These are phyloP conservation scores for Mallotus nudiflorus DNA, from an alignment of 345 rosid species.

Conservation along the genomic window DNA sequence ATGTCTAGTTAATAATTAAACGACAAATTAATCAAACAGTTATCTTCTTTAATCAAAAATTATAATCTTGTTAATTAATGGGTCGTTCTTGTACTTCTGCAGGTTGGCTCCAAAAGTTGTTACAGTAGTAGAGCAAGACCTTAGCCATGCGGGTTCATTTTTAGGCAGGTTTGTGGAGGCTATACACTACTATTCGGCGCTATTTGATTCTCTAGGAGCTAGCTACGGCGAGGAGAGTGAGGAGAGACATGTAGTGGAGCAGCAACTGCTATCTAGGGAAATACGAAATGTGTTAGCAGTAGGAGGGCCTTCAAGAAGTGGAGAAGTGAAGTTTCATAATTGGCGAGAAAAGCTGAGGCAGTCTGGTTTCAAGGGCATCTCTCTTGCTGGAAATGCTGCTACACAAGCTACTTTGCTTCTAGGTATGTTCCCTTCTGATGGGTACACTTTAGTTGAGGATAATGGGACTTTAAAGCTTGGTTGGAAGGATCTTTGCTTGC, in stretches of 20 bases:
- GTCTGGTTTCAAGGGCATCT: conserved; percentile 78
- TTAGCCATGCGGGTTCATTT: conserved; percentile 91
- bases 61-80: background rate
- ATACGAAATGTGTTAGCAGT: conserved; percentile 82
- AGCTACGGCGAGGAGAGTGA: conserved; percentile 97
- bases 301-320: conserved; percentile 79
- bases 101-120: conserved; percentile 96
- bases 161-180: conserved; percentile 96
- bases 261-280: conserved; percentile 87
- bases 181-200: conserved; percentile 93
- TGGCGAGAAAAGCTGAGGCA: conserved; percentile 95
- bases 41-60: no score
- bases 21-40: no score
- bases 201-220: conserved; percentile 91
- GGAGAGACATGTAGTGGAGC: conserved; percentile 96
- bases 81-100: conserved; percentile 10
- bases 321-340: conserved; percentile 73
- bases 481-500: conserved; percentile 98
- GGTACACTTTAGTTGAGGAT: conserved; percentile 94
- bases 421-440: conserved; percentile 95
- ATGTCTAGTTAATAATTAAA: background rate
- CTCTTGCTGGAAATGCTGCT: conserved; percentile 89
- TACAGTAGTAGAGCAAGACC: conserved; percentile 95
- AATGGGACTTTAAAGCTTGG: conserved; percentile 91
- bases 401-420: conserved; percentile 84